Percentiles rank a stretch among this genome's conserved stretches.
Conservation (phyloP, 2,329 filamentous ascomycete species). For the Botrytis fragariae region DNA sequence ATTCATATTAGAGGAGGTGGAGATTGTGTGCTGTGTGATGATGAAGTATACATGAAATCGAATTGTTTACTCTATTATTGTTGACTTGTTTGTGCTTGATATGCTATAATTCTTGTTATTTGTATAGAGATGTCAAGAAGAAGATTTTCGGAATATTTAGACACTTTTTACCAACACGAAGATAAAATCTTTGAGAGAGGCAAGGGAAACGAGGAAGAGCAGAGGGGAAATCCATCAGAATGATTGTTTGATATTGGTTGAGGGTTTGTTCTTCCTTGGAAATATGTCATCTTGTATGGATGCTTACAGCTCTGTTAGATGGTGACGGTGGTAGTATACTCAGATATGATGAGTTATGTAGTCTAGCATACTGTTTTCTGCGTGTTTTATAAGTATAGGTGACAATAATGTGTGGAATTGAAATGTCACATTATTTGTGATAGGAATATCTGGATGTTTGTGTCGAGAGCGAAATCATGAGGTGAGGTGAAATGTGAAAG, state of each 20-base stretch:
- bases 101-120: rapidly evolving
- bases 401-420: too few relatives aligned
- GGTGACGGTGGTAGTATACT: background rate
- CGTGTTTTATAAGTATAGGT: too few relatives aligned
- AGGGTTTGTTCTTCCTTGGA: background rate
- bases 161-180: background rate
- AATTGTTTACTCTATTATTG: background rate
- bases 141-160: background rate
- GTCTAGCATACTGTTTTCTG: too few relatives aligned
- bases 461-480: too few relatives aligned
- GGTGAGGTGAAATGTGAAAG: too few relatives aligned
- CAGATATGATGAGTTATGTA: background rate
- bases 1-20: background rate
- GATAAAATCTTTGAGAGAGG: background rate
- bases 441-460: too few relatives aligned
- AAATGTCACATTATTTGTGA: too few relatives aligned
- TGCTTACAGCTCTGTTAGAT: background rate
- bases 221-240: background rate
- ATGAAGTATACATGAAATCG: background rate
- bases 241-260: background rate
- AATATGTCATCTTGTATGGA: background rate
- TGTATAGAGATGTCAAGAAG: background rate
- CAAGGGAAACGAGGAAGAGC: background rate
- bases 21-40: background rate
- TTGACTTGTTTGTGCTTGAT: background rate